These are phyloP conservation scores for Pestalotiopsis sp. DNA, from an alignment of 2,329 filamentous ascomycete genomes.

Conservation along the genomic window DNA sequence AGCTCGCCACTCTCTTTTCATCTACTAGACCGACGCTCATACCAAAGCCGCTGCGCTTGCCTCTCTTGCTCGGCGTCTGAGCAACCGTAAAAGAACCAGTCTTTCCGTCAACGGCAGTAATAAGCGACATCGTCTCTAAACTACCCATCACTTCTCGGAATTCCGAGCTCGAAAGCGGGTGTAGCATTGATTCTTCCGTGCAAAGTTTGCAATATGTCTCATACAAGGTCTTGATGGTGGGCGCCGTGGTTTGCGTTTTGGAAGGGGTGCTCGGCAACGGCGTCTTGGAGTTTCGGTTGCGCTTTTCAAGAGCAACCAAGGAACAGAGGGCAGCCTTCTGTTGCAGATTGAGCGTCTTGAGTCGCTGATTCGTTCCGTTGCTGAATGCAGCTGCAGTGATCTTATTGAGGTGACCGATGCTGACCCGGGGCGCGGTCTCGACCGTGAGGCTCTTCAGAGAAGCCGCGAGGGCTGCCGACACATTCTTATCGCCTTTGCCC, in stretches of 20 bases:
- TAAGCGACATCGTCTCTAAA: slow-evolving; percentile 82
- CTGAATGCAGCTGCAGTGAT: slow-evolving; percentile 89
- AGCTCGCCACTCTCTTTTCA: slow-evolving; percentile 78
- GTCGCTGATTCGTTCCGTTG: slow-evolving; percentile 81
- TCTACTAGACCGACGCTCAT: slow-evolving; percentile 57
- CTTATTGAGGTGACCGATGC: slow-evolving; percentile 87
- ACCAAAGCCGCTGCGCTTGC: slow-evolving; percentile 54
- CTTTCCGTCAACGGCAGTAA: slow-evolving; percentile 71
- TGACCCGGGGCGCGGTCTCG: slow-evolving; percentile 83
- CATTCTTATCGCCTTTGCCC: slow-evolving; percentile 40
- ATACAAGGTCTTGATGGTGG: slow-evolving; percentile 82
- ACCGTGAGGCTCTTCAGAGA: slow-evolving; percentile 67
- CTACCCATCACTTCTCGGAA: slow-evolving; percentile 92
- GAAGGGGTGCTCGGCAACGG: slow-evolving; percentile 55
- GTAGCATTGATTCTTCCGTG: slow-evolving; percentile 83
- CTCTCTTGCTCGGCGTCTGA: slow-evolving; percentile 72
- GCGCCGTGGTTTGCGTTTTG: slow-evolving; percentile 63
- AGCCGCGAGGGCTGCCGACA: slow-evolving; percentile 49
- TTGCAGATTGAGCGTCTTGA: slow-evolving; percentile 88
- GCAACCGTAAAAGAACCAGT: slow-evolving; percentile 65
- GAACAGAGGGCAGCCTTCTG: slow-evolving; percentile 95
- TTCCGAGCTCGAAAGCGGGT: slow-evolving; percentile 86
- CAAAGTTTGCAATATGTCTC: slow-evolving; percentile 83
- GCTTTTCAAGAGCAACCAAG: slow-evolving; percentile 82
- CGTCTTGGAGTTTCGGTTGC: slow-evolving; percentile 54